Evolutionary conservation across 1,284 basidiomycete genomes (phyloP).

Genomic region (Termitomyces sp.): DNA sequence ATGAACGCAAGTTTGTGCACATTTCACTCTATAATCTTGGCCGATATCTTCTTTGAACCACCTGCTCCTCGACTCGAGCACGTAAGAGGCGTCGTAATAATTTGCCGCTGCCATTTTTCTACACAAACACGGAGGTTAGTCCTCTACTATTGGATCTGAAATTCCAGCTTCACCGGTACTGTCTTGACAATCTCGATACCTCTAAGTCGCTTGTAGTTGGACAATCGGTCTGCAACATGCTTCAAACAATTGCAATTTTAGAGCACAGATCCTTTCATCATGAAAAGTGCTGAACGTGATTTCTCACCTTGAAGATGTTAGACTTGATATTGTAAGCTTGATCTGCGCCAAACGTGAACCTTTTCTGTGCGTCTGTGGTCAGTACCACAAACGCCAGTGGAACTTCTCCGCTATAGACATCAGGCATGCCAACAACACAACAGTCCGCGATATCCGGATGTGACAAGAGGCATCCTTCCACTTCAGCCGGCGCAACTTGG

Average conservation of each 20-base stretch:
- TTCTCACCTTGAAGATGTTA: constrained; percentile 26
- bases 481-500: constrained; percentile 57
- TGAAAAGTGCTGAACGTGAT: neutral
- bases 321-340: constrained; percentile 27
- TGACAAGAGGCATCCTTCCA: constrained; percentile 61
- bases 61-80: constrained; percentile 21
- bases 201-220: constrained; percentile 53
- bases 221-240: constrained; percentile 45
- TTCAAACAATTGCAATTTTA: constrained; percentile 14
- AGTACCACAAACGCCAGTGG: constrained; percentile 56
- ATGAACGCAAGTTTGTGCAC: too few species aligned
- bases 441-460: constrained; percentile 63
- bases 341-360: constrained; percentile 24
- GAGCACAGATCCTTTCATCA: neutral
- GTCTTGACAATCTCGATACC: constrained; percentile 26
- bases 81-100: constrained; percentile 30
- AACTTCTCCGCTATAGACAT: constrained; percentile 63
- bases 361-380: constrained; percentile 30
- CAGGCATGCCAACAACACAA: constrained; percentile 67
- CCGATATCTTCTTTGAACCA: constrained; percentile 8
- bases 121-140: constrained; percentile 29
- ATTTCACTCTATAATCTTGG: constrained; percentile 8
- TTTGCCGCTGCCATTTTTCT: constrained; percentile 54
- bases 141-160: neutral
- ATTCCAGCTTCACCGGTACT: constrained; percentile 23